Base-by-base conservation (phyloP, 805 yeast genomes). In the Candida ovalis region DNA sequence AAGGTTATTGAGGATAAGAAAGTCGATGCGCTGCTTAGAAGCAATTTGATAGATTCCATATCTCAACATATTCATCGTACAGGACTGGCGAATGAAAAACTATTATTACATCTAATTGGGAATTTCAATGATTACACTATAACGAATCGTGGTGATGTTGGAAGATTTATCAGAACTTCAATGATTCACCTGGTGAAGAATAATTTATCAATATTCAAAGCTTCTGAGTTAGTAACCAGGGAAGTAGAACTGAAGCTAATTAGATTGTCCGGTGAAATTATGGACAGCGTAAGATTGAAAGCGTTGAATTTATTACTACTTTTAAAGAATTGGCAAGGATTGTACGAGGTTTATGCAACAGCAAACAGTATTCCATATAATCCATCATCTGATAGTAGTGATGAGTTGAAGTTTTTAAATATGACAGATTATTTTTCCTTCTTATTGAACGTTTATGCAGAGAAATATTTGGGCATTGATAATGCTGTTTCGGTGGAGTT, bases 121-220 rank as follows among this genome's bases (percentile, higher is more conserved):
- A 76, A 79, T 30, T 64, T 92, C 13, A 83, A 84, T 52, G 97
- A 91, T 57, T 89, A 90, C 62, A 80, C 96, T 0, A 68, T 77
- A 2, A 86, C 92, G 0, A 79, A 80, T 24, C 86, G 88, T 59
- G 98, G 98, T 9, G 98, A 91, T 67, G 91, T 90, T n/a, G 98
- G 98, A 2, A 79, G 88, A 42, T 76, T 81, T 56, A 77, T 89
- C 1, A 69, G 98, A 42, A 37, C 40, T 5, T 48, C 83, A 0
- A 70, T 83, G 1, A 61, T 86, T 2, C 33, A 55, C 5, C 57
- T 81, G 2, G 62, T 83, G 0, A 44, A 51, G 0, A 38, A 54
- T 1, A 71, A 75, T 52, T 35, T 57, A 3, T 42, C 44, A 0
- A 23, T 24, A 18, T 58, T 65, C 36, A 39, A 17, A 8, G 40